Base-by-base conservation (phyloP, 179 eudicot species). In the Corrigiola litoralis region DNA sequence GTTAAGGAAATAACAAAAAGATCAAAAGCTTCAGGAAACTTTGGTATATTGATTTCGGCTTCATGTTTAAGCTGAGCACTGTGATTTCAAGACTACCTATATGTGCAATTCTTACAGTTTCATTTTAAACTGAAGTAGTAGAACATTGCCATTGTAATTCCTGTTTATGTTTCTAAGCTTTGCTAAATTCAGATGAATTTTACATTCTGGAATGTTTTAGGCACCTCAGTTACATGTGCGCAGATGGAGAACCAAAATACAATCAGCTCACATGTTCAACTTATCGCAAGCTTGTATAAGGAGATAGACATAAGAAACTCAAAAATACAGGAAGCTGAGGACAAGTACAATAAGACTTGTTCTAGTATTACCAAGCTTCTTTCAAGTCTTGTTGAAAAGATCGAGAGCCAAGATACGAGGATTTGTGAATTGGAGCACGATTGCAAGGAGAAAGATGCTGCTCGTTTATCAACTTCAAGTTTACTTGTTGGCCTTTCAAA, bases 391-490 rank as follows among this genome's bases (percentile, higher is more conserved):
- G 59, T 68, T 49, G 29, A 58, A 7, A 42, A 61, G 41, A n/a
- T 69, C 5, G 61, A 61, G 42, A 12, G 13, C 44, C 66, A 61
- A 51, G 32, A 16, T 12, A 7, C 37, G 61, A 69, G 34, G 59
- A 61, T 69, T n/a, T 38, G 11, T 13, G 67, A 40, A 40, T 61
- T 69, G 60, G 53, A 69, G 66, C 25, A 24, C 24, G 37, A 40
- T 33, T 18, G 41, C 64, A n/a, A 31, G 38, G 36, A 51, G 36
- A 69, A 50, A 40, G 50, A 69, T 18, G 61, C 66, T n/a, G 53
- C 66, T 5, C 50, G 36, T 60, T 12, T 7, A 6, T 37, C 59
- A 23, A 16, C 25, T 48, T 50, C 72, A 0, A 60, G 65, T 13
- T 25, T 51, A 31, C 16, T 69, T 61, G 31, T 28, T 51, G 31